Evolutionary conservation across 768 basidiomycete species (phyloP).

Genomic region (Mycena alexandri): DNA sequence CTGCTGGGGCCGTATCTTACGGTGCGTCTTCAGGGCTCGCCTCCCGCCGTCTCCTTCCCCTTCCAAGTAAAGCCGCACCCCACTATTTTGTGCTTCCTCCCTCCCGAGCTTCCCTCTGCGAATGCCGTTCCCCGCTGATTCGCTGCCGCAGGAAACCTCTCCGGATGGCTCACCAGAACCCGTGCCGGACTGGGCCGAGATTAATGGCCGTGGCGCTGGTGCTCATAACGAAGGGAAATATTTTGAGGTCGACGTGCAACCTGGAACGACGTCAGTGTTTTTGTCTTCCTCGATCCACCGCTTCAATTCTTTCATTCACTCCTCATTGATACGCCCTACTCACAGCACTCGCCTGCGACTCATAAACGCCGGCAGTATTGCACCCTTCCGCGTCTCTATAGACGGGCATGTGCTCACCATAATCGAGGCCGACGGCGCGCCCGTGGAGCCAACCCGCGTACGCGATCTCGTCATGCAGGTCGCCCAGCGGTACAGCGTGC

Average conservation of each 20-base stretch:
- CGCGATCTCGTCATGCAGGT: constrained; percentile 55
- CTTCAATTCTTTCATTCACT: no score
- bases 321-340: no score
- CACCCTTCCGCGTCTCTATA: constrained; percentile 59
- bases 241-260: neutral
- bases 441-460: constrained; percentile 54
- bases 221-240: neutral
- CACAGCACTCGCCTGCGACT: constrained; percentile 60
- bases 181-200: constrained; percentile 52
- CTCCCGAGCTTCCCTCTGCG: no score
- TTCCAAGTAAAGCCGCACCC: neutral
- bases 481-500: constrained; percentile 64
- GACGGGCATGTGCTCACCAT: constrained; percentile 61
- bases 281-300: no score
- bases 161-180: constrained; percentile 48
- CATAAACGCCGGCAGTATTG: constrained; percentile 62
- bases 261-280: constrained; percentile 9
- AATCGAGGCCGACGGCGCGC: constrained; percentile 63
- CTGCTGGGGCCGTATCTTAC: constrained; percentile 21
- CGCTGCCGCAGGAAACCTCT: constrained; percentile 7
- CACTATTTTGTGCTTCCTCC: neutral
- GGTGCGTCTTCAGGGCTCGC: constrained; percentile 26
- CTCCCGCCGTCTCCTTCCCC: neutral
- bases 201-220: constrained; percentile 14
- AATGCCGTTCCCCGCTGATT: no score